Conservation (phyloP, 1,284 basidiomycete species). For the Apiotrichum sp. region DNA sequence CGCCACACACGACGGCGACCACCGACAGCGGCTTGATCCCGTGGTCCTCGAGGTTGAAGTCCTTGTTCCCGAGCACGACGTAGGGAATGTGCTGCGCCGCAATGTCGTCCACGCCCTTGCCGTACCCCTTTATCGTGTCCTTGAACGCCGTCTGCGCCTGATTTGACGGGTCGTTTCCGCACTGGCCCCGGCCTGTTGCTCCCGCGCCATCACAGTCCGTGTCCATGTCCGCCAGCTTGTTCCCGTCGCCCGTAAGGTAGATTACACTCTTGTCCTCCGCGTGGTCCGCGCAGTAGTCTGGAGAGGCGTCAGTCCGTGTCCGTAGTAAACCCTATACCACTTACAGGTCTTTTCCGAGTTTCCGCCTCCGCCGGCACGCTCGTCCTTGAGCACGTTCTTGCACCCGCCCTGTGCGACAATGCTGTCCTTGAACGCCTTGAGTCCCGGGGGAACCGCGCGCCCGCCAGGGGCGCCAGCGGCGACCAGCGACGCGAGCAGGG, state of each 20-base stretch:
- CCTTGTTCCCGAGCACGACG: neutral
- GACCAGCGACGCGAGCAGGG: neutral
- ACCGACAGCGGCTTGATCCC: neutral
- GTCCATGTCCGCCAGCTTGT: neutral
- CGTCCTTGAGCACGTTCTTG: neutral
- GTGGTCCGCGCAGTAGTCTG: conserved; percentile 1
- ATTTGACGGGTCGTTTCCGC: neutral
- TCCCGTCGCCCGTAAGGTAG: neutral
- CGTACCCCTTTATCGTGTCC: neutral
- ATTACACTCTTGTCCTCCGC: neutral
- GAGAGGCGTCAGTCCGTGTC: neutral
- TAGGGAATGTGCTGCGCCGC: neutral
- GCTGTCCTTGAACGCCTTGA: neutral
- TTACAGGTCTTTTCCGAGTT: neutral
- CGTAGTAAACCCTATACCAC: neutral
- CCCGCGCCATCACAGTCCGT: neutral
- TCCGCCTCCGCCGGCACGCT: neutral
- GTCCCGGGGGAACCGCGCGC: neutral
- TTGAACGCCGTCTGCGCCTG: neutral
- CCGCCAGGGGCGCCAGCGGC: neutral
- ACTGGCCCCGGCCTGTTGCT: neutral
- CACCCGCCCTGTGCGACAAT: neutral
- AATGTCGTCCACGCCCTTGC: neutral
- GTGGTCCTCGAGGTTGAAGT: neutral
- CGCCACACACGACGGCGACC: neutral